Conservation (phyloP, 768 basidiomycete genomes). For the Rhodotorula taiwanensis region DNA sequence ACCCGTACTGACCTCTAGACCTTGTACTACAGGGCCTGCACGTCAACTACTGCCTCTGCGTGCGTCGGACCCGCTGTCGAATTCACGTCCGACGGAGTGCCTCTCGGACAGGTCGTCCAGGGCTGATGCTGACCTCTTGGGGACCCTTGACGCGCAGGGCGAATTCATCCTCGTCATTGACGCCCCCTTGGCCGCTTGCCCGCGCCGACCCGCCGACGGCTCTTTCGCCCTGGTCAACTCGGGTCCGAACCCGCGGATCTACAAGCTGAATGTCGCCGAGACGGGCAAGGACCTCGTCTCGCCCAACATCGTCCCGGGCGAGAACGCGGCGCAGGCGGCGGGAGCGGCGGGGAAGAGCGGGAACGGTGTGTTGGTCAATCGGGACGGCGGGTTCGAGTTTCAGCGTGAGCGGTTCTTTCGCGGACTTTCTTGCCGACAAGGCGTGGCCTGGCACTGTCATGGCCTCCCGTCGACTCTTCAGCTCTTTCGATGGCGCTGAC, state of each 20-base stretch:
- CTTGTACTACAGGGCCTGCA: not conserved
- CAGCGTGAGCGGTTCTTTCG: conserved; percentile 12
- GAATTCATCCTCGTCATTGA: conserved; percentile 33
- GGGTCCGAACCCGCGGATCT: not conserved
- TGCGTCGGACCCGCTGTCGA: not conserved
- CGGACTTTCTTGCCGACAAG: no score
- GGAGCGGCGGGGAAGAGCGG: conserved; percentile 22
- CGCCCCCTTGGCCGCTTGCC: conserved; percentile 8
- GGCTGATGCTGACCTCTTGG: no score
- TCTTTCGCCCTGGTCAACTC: conserved; percentile 15
- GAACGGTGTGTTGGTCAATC: conserved; percentile 22
- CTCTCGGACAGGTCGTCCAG: no score
- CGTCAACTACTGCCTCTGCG: conserved; percentile 28
- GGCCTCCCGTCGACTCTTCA: no score
- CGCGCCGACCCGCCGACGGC: conserved; percentile 21
- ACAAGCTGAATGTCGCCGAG: conserved; percentile 29
- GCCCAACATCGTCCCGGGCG: not conserved
- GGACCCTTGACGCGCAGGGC: conserved; percentile 2
- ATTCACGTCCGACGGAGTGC: no score
- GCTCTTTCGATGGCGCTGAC: no score
- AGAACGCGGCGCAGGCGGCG: not conserved
- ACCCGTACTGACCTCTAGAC: not conserved
- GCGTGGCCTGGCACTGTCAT: no score
- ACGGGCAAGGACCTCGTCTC: not conserved
- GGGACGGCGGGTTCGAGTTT: conserved; percentile 29